Evolutionary conservation across 768 basidiomycete genomes (phyloP).

Genomic region (Clitopilus hobsonii): DNA sequence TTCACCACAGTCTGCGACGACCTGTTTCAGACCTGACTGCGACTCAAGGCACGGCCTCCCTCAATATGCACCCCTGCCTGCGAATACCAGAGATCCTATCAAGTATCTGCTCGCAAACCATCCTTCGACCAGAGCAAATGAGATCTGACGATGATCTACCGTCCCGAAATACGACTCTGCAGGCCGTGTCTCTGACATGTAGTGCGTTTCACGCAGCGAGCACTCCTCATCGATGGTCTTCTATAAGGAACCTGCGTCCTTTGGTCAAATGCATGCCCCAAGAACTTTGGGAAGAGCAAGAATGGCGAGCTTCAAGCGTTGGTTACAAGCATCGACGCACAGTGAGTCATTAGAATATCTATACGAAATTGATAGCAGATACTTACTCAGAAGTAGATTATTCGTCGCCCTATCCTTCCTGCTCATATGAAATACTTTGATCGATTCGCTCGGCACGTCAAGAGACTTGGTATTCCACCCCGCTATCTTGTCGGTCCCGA

Average conservation of each 20-base stretch:
- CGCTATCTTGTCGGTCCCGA: background rate
- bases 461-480: background rate
- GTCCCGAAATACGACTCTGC: background rate
- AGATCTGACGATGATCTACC: background rate
- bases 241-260: background rate
- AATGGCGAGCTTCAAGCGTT: too few species aligned
- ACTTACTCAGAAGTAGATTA: background rate
- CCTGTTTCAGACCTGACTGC: background rate
- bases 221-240: background rate
- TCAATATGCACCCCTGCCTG: background rate
- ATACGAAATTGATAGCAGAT: background rate
- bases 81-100: background rate
- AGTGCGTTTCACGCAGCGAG: background rate
- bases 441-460: background rate
- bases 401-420: background rate
- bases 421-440: background rate
- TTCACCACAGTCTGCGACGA: background rate
- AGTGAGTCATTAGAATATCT: background rate
- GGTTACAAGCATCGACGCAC: background rate
- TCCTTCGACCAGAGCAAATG: background rate
- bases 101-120: background rate
- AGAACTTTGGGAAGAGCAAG: conserved; percentile 1
- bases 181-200: background rate
- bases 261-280: conserved; percentile 4
- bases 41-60: background rate